Evolutionary conservation across 169 alveolate species (phyloP).

Genomic region (Cryptosporidium viatorum): DNA sequence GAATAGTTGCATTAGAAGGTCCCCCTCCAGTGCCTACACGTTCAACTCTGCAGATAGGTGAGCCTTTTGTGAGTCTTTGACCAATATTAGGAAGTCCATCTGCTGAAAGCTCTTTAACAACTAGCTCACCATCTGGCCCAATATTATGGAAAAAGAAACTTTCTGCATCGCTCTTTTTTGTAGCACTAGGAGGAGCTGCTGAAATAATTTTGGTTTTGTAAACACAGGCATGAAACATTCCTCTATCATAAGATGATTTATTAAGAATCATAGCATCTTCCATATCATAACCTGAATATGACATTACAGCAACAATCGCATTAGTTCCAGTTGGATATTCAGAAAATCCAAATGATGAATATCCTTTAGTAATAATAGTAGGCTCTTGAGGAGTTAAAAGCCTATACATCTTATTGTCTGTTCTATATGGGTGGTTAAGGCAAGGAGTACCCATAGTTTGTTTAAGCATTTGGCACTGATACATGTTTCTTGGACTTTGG

Average conservation of each 20-base stretch:
- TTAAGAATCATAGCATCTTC: slow-evolving; percentile 99
- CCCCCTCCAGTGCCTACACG: slow-evolving; percentile 74
- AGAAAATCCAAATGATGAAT: slow-evolving; percentile 92
- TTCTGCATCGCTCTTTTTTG: slow-evolving; percentile 76
- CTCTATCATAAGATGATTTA: slow-evolving; percentile 98
- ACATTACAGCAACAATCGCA: slow-evolving; percentile 99
- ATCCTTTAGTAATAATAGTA: slow-evolving; percentile 94
- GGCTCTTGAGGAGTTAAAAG: slow-evolving; percentile 97
- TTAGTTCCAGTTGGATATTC: slow-evolving; percentile 98
- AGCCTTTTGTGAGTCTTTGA: slow-evolving; percentile 81
- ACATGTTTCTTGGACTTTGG: slow-evolving; percentile 99
- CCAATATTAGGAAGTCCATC: slow-evolving; percentile 92
- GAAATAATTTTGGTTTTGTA: slow-evolving; percentile 93
- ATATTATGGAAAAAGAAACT: slow-evolving; percentile 76
- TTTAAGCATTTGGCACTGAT: slow-evolving; percentile 99
- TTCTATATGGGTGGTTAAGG: slow-evolving; percentile 94
- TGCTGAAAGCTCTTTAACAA: slow-evolving; percentile 79
- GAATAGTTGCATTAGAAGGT: slow-evolving; percentile 66
- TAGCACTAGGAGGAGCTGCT: slow-evolving; percentile 77
- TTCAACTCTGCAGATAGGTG: slow-evolving; percentile 83
- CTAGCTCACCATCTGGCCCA: slow-evolving; percentile 77
- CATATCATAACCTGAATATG: slow-evolving; percentile 99
- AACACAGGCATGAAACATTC: slow-evolving; percentile 97
- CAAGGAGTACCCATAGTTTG: slow-evolving; percentile 99
- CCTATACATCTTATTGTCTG: slow-evolving; percentile 94